phyloP scores from a whole-genome alignment of 306 rosid species.

The Vigna reflexopilosa region DNA sequence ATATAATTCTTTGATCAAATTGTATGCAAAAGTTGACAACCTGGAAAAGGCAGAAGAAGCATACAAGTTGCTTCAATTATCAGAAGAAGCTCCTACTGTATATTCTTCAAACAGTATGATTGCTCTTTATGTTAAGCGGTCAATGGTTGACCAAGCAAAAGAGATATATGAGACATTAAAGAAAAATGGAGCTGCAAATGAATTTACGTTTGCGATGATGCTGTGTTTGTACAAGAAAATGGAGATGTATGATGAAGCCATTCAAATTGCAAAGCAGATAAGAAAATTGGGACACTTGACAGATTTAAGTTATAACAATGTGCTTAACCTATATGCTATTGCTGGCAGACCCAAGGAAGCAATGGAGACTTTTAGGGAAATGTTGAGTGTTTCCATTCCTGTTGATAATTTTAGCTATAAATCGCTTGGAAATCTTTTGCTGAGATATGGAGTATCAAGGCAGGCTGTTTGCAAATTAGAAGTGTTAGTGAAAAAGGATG shows the following conservation, averaged over 20 bases:
- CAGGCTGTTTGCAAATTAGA: conserved; percentile 72
- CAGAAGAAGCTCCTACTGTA: conserved; percentile 66
- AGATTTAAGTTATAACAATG: conserved; percentile 74
- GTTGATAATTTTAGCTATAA: conserved; percentile 67
- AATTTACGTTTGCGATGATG: conserved; percentile 88
- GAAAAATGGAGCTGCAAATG: conserved; percentile 71
- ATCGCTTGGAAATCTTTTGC: conserved; percentile 71
- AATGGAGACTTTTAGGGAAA: conserved; percentile 61
- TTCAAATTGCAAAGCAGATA: conserved; percentile 75
- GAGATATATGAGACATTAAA: conserved; percentile 71
- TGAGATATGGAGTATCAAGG: conserved; percentile 81
- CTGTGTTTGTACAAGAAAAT: conserved; percentile 76
- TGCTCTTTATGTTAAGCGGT: conserved; percentile 72
- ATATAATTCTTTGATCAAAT: conserved; percentile 81
- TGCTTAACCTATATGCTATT: conserved; percentile 69
- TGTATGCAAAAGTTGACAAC: conserved; percentile 78
- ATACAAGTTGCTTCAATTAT: conserved; percentile 64
- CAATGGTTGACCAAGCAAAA: conserved; percentile 77
- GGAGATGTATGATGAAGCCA: conserved; percentile 73
- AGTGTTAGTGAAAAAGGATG: conserved; percentile 58
- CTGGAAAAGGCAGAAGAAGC: conserved; percentile 79
- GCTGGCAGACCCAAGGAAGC: conserved; percentile 83
- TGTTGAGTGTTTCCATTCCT: conserved; percentile 59
- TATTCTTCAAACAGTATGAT: conserved; percentile 92
- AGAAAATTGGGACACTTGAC: conserved; percentile 61